These are phyloP conservation scores for Millerago galiae DNA, from an alignment of 805 yeast genomes.

Conservation along the genomic window DNA sequence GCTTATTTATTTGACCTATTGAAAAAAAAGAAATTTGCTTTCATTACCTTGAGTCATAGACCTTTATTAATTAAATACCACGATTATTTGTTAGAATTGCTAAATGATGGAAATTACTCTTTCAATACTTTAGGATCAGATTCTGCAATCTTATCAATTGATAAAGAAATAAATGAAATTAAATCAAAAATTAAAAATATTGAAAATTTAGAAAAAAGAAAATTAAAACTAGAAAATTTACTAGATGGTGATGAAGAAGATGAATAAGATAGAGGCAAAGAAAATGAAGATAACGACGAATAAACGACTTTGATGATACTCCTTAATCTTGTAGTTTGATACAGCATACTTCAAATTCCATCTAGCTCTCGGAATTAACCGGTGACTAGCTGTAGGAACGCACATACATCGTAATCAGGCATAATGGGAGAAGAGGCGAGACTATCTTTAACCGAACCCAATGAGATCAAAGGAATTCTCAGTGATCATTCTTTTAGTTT, in stretches of 20 bases:
- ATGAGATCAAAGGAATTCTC: too few relatives aligned
- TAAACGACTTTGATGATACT: too few relatives aligned
- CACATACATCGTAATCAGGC: too few relatives aligned
- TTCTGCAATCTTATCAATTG: constrained; percentile 60
- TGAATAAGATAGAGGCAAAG: too few relatives aligned
- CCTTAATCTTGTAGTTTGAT: too few relatives aligned
- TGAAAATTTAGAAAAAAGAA: constrained; percentile 52
- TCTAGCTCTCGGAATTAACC: too few relatives aligned
- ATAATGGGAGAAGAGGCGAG: too few relatives aligned
- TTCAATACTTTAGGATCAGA: constrained; percentile 61
- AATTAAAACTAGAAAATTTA: constrained; percentile 44
- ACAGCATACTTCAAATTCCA: too few relatives aligned
- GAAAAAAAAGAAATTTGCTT: constrained; percentile 62
- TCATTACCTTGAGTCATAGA: constrained; percentile 78
- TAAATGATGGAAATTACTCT: constrained; percentile 51
- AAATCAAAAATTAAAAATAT: constrained; percentile 55
- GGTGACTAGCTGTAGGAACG: too few relatives aligned
- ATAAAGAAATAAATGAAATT: constrained; percentile 67
- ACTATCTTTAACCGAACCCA: too few relatives aligned
- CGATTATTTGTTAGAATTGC: constrained; percentile 64
- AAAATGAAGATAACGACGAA: neutral
- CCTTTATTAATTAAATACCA: constrained; percentile 82
- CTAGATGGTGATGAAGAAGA: constrained; percentile 17
- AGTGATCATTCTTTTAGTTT: too few relatives aligned
- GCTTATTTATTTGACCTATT: constrained; percentile 76